Evolutionary conservation across 441 rosid genomes (phyloP).

Genomic region (Eugenia klotzschiana): DNA sequence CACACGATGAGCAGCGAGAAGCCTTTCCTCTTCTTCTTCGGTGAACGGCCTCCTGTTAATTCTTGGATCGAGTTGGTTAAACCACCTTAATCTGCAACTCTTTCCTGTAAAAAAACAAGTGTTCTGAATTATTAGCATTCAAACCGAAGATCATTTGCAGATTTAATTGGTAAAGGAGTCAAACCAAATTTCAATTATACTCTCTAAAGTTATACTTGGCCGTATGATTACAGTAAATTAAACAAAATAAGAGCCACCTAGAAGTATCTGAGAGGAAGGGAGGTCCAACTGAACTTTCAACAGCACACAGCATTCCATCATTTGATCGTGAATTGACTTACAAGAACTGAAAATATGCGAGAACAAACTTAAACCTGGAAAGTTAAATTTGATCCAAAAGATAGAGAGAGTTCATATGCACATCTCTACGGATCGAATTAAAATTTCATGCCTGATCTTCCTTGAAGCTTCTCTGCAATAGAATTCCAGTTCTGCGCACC

Average conservation of each 20-base stretch:
- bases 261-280: neutral
- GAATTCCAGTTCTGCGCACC: slow-evolving; percentile 43
- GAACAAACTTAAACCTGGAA: neutral
- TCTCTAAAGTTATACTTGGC: neutral
- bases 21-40: slow-evolving; percentile 45
- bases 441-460: slow-evolving; percentile 26
- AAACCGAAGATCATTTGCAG: neutral
- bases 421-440: neutral
- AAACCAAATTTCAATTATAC: neutral
- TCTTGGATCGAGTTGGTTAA: slow-evolving; percentile 52
- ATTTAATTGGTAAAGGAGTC: neutral
- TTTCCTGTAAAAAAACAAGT: slow-evolving; percentile 21
- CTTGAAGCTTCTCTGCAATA: slow-evolving; percentile 36
- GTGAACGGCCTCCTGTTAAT: slow-evolving; percentile 48
- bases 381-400: neutral
- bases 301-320: neutral
- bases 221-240: neutral
- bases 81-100: slow-evolving; percentile 66
- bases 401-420: neutral
- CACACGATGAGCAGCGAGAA: slow-evolving; percentile 41
- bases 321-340: neutral
- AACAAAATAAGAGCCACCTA: neutral
- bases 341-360: neutral
- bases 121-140: neutral
- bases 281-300: neutral